These are phyloP conservation scores for Gossypium turneri DNA, from an alignment of 345 rosid species.

Conservation along the genomic window DNA sequence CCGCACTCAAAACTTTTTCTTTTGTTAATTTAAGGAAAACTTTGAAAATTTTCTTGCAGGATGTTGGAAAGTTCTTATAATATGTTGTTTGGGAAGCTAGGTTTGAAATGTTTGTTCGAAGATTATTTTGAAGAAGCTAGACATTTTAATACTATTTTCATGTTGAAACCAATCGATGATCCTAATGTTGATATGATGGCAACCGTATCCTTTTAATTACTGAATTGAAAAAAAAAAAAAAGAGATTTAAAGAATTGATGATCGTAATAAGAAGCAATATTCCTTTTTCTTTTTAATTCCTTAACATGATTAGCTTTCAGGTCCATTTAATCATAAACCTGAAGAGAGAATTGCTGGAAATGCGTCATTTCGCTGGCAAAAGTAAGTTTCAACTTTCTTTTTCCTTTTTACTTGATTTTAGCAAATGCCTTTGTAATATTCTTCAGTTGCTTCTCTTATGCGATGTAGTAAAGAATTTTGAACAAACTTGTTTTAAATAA, in stretches of 20 bases:
- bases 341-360: constrained; percentile 61
- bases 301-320: constrained; percentile 50
- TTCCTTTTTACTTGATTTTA: neutral
- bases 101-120: constrained; percentile 69
- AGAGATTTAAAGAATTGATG: neutral
- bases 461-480: neutral
- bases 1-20: neutral
- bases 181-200: constrained; percentile 90
- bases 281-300: constrained; percentile 19
- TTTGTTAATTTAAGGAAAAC: neutral
- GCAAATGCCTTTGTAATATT: neutral
- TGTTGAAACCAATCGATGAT: constrained; percentile 88
- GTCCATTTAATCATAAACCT: constrained; percentile 53
- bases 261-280: neutral
- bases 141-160: constrained; percentile 55
- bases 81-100: constrained; percentile 75
- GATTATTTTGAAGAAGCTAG: constrained; percentile 83
- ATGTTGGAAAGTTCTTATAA: constrained; percentile 85
- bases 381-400: constrained; percentile 31
- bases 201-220: constrained; percentile 52
- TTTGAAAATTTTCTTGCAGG: constrained; percentile 37
- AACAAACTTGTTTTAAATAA: neutral
- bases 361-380: constrained; percentile 81
- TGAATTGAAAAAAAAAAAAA: neutral
- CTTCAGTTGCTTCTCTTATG: neutral